Percentiles rank a stretch among this genome's conserved stretches.
Conservation (phyloP, 2,329 filamentous ascomycete genomes). For the Tolypocladium nubicola region DNA sequence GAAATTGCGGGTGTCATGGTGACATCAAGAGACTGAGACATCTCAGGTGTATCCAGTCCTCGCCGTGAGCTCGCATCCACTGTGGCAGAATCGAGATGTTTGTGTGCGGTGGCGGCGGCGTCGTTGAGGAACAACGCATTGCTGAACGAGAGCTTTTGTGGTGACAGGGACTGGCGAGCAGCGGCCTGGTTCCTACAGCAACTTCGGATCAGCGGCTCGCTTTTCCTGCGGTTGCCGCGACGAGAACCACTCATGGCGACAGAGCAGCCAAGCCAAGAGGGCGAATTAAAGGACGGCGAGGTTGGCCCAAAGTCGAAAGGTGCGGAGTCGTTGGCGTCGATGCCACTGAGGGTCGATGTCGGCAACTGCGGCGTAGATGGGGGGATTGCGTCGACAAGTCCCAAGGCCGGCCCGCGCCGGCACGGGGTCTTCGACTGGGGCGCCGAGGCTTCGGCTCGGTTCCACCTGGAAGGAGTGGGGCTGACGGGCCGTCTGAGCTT, state of each 20-base stretch:
- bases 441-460: conserved; percentile 11
- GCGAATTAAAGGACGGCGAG: conserved; percentile 16
- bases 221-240: conserved; percentile 19
- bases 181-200: conserved; percentile 9
- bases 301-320: conserved; percentile 16
- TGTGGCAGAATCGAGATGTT: background rate
- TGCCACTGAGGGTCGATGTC: conserved; percentile 3
- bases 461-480: conserved; percentile 10
- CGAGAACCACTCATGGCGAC: conserved; percentile 9
- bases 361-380: conserved; percentile 8
- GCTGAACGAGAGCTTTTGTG: conserved; percentile 11
- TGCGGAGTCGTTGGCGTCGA: background rate
- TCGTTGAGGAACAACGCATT: background rate
- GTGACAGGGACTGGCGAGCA: conserved; percentile 18
- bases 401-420: conserved; percentile 8
- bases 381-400: conserved; percentile 8
- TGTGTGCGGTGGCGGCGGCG: background rate
- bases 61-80: background rate
- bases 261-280: conserved; percentile 16
- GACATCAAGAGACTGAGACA: background rate
- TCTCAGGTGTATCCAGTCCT: background rate
- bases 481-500: background rate
- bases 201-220: conserved; percentile 22
- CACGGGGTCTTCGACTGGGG: conserved; percentile 7
- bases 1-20: conserved; percentile 7